Base-by-base conservation (phyloP, 441 rosid genomes). In the Biscutella laevigata region DNA sequence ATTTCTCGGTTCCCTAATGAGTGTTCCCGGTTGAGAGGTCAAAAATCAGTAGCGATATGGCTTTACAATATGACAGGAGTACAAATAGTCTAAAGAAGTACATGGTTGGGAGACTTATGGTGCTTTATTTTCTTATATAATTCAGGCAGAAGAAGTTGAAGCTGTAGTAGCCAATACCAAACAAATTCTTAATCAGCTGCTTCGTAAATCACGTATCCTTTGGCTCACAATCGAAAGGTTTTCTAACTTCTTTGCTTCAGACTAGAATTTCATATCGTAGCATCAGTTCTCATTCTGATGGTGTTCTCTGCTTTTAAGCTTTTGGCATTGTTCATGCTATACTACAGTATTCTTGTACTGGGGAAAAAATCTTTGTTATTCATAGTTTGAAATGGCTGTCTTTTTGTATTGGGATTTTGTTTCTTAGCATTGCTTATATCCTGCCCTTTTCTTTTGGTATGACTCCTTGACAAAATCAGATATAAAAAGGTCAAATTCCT, bases 131-230 rank as follows among this genome's bases (percentile, higher is more conserved):
- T 45, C 42, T 42, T 14, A 46, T 61, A 61, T 26, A 48, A 44
- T 38, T 43, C 75, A 91, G 96, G 91, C 74, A 48, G 95, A 91
- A 57, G 90, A 83, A 74, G 86, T 83, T 35, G 95, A 91, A 76
- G 98, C 96, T 69, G 87, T 85, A 42, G 58, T 87, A 30, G 90
- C 98, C 63, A 91, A 91, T 76, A 79, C 95, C 59, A 91, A 91
- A 74, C 96, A 91, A 78, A 81, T 91, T 63, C 90, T 91, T 35
- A 80, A 75, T 62, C 98, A 87, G 74, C 85, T 87, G 74, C 79
- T 91, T 56, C 82, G 67, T 37, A 91, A 87, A 75, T 87, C 98
- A 71, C 33, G 96, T 91, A 91, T 83, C 94, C 85, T 79, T 47
- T 60, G 51, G 25, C 21, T 30, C 24, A 27, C 47, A 17, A 1